Conservation (phyloP, 495 filamentous ascomycete genomes). For the Aspergillus homomorphus region DNA sequence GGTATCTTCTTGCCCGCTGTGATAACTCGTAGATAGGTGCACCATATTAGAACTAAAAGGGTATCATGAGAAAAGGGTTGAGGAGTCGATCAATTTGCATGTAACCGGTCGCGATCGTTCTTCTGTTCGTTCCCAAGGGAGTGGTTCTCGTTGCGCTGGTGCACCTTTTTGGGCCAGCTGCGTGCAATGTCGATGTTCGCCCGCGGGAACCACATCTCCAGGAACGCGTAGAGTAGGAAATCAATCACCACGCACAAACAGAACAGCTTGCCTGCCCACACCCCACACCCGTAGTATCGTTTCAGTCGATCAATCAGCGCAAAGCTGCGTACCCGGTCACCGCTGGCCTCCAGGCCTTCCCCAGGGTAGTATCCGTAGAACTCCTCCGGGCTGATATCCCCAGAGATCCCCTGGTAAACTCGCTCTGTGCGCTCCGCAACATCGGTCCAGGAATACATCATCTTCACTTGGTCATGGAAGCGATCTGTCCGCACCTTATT, state of each 20-base stretch:
- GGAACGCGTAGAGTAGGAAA: slow-evolving; percentile 78
- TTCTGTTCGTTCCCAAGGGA: neutral
- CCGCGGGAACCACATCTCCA: slow-evolving; percentile 84
- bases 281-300: slow-evolving; percentile 97
- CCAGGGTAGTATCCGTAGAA: slow-evolving; percentile 77
- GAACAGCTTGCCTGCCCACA: slow-evolving; percentile 97
- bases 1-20: neutral
- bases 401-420: slow-evolving; percentile 89
- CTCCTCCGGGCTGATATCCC: slow-evolving; percentile 76
- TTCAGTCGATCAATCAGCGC: slow-evolving; percentile 92
- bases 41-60: slow-evolving; percentile 10
- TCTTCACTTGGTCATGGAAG: slow-evolving; percentile 94
- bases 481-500: slow-evolving; percentile 85
- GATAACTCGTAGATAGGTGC: neutral
- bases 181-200: slow-evolving; percentile 81
- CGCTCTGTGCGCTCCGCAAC: slow-evolving; percentile 89
- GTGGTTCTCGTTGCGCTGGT: slow-evolving; percentile 14
- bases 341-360: slow-evolving; percentile 62
- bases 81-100: neutral
- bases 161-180: slow-evolving; percentile 80
- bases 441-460: slow-evolving; percentile 98
- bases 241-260: slow-evolving; percentile 93
- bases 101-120: slow-evolving; percentile 10
- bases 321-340: slow-evolving; percentile 77
- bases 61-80: slow-evolving; percentile 12